Percentiles rank a stretch among this genome's conserved stretches.
Evolutionary conservation across 768 basidiomycete species (phyloP).

Genomic region (Termitomyces heimii): DNA sequence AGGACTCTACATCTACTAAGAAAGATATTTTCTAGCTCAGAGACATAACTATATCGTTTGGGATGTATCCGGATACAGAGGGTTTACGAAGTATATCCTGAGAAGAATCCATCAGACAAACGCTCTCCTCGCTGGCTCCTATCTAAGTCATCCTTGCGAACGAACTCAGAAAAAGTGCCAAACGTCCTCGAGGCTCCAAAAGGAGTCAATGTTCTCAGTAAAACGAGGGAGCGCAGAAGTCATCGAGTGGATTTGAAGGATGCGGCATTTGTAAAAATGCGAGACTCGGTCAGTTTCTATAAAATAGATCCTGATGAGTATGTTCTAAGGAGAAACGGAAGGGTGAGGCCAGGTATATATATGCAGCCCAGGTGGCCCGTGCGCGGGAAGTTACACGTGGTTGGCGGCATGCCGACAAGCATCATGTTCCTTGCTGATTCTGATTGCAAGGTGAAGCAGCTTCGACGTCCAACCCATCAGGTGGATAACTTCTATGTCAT

Average conservation of each 20-base stretch:
- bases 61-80: too few species aligned
- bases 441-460: too few species aligned
- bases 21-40: too few species aligned
- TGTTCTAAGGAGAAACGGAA: conserved; percentile 41
- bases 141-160: conserved; percentile 19
- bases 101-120: conserved; percentile 45
- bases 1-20: too few species aligned
- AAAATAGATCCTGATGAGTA: conserved; percentile 73
- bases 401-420: background rate
- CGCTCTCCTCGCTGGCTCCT: conserved; percentile 40
- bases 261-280: conserved; percentile 66
- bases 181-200: conserved; percentile 47
- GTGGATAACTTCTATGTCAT: too few species aligned
- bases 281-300: conserved; percentile 71
- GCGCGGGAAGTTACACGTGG: conserved; percentile 13
- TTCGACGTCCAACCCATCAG: too few species aligned
- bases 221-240: conserved; percentile 49
- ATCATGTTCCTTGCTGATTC: too few species aligned
- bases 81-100: too few species aligned
- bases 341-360: conserved; percentile 25
- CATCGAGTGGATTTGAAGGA: conserved; percentile 58
- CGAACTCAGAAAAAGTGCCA: conserved; percentile 24
- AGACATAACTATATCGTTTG: too few species aligned
- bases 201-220: conserved; percentile 48
- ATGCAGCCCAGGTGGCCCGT: conserved; percentile 27